Evolutionary conservation across 169 alveolate species (phyloP).

Genomic region (Eimeria acervulina): DNA sequence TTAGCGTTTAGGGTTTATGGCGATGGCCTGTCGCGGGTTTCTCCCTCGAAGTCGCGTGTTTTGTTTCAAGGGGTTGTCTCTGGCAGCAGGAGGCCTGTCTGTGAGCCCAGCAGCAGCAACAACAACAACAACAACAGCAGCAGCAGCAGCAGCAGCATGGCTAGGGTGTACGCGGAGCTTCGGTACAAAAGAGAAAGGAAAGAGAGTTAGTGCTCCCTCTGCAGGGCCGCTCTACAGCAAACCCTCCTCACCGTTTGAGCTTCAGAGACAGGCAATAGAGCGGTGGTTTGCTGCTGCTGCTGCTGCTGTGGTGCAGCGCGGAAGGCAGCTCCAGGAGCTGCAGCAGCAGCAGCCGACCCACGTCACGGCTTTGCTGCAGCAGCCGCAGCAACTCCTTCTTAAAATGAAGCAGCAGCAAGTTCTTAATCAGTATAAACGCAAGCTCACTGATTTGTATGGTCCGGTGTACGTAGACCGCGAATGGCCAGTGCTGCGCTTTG

Average conservation of each 20-base stretch:
- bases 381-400: slow-evolving; percentile 29
- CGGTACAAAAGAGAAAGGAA: slow-evolving; percentile 10
- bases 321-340: not conserved
- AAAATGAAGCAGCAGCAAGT: slow-evolving; percentile 12
- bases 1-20: slow-evolving; percentile 5
- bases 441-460: not conserved
- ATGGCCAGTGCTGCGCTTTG: slow-evolving; percentile 29
- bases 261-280: not conserved
- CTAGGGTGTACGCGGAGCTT: slow-evolving; percentile 10
- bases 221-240: slow-evolving; percentile 3
- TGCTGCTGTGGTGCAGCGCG: not conserved
- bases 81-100: not conserved
- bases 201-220: not conserved
- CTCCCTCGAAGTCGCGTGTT: not conserved
- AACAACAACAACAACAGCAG: not conserved
- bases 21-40: not conserved
- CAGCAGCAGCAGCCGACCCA: not conserved
- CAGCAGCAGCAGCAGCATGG: not conserved
- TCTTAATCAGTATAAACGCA: not conserved
- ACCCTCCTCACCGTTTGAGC: not conserved
- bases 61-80: not conserved
- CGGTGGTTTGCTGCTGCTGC: slow-evolving; percentile 60
- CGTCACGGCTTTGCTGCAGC: slow-evolving; percentile 1
- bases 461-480: slow-evolving; percentile 58
- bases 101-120: not conserved